Conservation (phyloP, 2,329 filamentous ascomycete species). For the Pleomassaria siparia region DNA sequence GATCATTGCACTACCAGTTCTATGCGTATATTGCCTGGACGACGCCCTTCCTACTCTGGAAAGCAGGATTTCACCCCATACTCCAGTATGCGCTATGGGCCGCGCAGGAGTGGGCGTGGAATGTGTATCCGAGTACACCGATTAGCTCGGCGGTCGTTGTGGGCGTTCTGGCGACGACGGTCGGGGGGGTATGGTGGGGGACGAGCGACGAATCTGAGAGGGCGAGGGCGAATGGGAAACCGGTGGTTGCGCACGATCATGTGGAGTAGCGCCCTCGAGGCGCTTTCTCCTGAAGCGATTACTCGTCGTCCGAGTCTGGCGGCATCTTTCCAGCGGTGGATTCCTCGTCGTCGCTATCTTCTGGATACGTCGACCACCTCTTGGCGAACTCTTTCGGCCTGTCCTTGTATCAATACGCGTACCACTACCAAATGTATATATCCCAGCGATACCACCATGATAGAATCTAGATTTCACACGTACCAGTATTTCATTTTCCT, state of each 20-base stretch:
- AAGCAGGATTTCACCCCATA: slow-evolving; percentile 67
- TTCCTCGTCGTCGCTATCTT: slow-evolving; percentile 73
- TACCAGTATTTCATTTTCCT: slow-evolving; percentile 84
- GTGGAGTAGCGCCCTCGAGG: slow-evolving; percentile 24
- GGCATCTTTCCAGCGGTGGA: slow-evolving; percentile 84
- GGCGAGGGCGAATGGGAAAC: slow-evolving; percentile 15
- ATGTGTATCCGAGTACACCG: slow-evolving; percentile 81
- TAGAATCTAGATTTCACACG: slow-evolving; percentile 10
- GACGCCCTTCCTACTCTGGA: slow-evolving; percentile 85
- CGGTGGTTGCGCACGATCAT: slow-evolving; percentile 29
- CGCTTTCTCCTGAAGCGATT: slow-evolving; percentile 16
- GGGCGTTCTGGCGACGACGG: slow-evolving; percentile 66
- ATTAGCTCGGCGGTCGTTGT: slow-evolving; percentile 70
- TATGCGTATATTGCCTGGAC: slow-evolving; percentile 90
- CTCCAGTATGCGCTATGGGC: slow-evolving; percentile 71
- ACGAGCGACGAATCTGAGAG: slow-evolving; percentile 50
- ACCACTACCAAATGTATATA: slow-evolving; percentile 11
- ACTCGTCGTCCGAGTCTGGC: slow-evolving; percentile 71
- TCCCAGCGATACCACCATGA: slow-evolving; percentile 2
- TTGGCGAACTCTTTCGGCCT: slow-evolving; percentile 83
- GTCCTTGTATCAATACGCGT: slow-evolving; percentile 27
- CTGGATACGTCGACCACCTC: slow-evolving; percentile 55
- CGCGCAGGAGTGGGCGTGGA: slow-evolving; percentile 90
- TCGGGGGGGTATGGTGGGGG: slow-evolving; percentile 64
- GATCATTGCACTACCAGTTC: slow-evolving; percentile 93